phyloP scores from a whole-genome alignment of 2,329 filamentous ascomycete species.

The Zelopaecilomyces penicillatus region DNA sequence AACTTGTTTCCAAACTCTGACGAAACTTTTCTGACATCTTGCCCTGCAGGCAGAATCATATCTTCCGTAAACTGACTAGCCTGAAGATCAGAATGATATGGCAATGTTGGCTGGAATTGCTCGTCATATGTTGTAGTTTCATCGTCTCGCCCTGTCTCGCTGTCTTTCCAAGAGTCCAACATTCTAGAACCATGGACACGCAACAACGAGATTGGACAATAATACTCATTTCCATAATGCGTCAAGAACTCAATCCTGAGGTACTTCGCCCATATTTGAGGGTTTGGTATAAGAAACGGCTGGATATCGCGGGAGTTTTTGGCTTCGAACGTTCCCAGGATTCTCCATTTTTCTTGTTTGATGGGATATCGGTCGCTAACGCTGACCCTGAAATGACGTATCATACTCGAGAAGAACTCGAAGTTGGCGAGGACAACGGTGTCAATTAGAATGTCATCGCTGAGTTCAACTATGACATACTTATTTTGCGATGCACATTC shows the following conservation, averaged over 20 bases:
- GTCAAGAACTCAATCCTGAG: constrained; percentile 83
- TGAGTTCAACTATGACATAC: constrained; percentile 89
- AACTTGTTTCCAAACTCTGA: constrained; percentile 1
- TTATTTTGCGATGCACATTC: constrained; percentile 83
- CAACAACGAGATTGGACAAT: constrained; percentile 84
- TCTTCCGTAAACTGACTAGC: background rate
- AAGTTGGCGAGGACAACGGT: constrained; percentile 97
- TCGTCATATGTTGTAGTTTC: constrained; percentile 37
- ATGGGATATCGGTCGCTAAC: constrained; percentile 93
- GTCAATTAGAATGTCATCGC: constrained; percentile 78
- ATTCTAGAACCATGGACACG: constrained; percentile 94
- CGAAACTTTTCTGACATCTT: background rate
- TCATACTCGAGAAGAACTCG: constrained; percentile 97
- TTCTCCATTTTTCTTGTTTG: constrained; percentile 85
- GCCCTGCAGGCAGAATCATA: background rate
- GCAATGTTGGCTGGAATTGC: constrained; percentile 6
- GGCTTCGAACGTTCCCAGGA: constrained; percentile 81
- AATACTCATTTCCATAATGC: constrained; percentile 94
- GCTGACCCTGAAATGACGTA: constrained; percentile 81
- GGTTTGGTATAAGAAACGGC: constrained; percentile 87
- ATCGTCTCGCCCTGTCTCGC: constrained; percentile 60
- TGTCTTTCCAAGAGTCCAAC: constrained; percentile 85
- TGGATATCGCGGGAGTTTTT: constrained; percentile 90
- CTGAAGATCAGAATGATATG: no score
- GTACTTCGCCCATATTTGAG: constrained; percentile 92